These are phyloP conservation scores for Debaryomycetaceae sp. DNA, from an alignment of 1,139 yeast genomes.

Conservation along the genomic window DNA sequence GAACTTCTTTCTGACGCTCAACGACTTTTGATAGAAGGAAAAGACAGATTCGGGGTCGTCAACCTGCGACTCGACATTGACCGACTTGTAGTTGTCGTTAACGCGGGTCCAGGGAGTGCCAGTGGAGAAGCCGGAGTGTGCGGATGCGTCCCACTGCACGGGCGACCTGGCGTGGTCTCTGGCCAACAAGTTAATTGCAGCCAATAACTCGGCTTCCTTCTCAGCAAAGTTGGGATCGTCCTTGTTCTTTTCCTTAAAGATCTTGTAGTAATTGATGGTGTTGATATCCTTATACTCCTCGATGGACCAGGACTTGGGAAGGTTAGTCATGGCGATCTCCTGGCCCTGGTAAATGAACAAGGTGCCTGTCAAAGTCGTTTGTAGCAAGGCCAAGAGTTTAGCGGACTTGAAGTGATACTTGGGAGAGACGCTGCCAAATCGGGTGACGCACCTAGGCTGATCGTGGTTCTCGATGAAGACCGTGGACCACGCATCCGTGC, in stretches of 20 bases:
- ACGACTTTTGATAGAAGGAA: constrained; percentile 42
- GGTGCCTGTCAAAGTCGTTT: constrained; percentile 51
- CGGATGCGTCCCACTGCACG: constrained; percentile 51
- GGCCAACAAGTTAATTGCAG: constrained; percentile 34
- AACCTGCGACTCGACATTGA: constrained; percentile 47
- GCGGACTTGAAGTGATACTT: constrained; percentile 35
- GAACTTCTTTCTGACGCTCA: constrained; percentile 42
- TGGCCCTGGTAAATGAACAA: constrained; percentile 59
- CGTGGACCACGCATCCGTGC: constrained; percentile 60
- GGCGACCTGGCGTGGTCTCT: constrained; percentile 60
- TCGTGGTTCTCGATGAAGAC: constrained; percentile 58
- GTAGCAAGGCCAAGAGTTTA: constrained; percentile 47
- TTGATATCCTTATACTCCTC: constrained; percentile 51
- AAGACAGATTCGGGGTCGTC: constrained; percentile 46
- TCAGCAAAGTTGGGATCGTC: constrained; percentile 25
- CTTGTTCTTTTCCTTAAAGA: constrained; percentile 27
- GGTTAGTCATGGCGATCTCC: constrained; percentile 55
- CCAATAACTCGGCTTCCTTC: constrained; percentile 27
- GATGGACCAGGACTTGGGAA: constrained; percentile 44
- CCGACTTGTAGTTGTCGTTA: constrained; percentile 46
- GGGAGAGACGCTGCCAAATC: constrained; percentile 46
- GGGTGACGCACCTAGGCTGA: constrained; percentile 50
- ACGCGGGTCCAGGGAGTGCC: constrained; percentile 55
- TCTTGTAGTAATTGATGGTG: constrained; percentile 40
- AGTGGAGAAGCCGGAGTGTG: constrained; percentile 47